These are phyloP conservation scores for Fonsecaea pedrosoi DNA, from an alignment of 2,329 filamentous ascomycete genomes.

Conservation along the genomic window DNA sequence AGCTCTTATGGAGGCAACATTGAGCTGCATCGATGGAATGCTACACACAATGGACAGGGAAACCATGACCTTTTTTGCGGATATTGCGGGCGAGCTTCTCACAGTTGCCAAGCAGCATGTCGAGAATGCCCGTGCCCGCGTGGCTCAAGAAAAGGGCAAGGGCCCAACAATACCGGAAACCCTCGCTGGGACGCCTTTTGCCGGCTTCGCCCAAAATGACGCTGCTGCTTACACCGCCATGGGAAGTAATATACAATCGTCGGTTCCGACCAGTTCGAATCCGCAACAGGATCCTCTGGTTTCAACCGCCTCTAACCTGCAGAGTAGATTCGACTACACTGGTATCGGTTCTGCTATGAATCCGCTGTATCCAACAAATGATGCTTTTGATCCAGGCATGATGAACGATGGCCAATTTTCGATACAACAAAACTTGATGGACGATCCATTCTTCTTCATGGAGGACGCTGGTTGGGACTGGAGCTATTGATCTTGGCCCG, in stretches of 20 bases:
- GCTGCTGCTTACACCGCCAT: background rate
- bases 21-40: constrained; percentile 3
- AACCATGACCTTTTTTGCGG: background rate
- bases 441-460: constrained; percentile 19
- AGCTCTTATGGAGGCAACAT: constrained; percentile 14
- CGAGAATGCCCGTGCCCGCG: background rate
- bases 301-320: background rate
- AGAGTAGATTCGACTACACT: background rate
- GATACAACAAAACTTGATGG: constrained; percentile 14
- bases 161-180: background rate
- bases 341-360: background rate
- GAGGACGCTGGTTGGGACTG: constrained; percentile 20
- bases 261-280: background rate
- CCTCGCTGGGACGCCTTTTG: background rate
- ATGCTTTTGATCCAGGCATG: background rate
- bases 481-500: constrained; percentile 14
- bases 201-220: background rate
- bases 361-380: background rate
- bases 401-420: background rate
- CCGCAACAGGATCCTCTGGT: background rate
- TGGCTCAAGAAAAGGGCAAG: background rate
- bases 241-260: background rate
- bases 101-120: constrained; percentile 7
- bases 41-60: constrained; percentile 5
- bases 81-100: constrained; percentile 9